These are phyloP conservation scores for Aspergillus ustus DNA, from an alignment of 2,329 filamentous ascomycete genomes.

Conservation along the genomic window DNA sequence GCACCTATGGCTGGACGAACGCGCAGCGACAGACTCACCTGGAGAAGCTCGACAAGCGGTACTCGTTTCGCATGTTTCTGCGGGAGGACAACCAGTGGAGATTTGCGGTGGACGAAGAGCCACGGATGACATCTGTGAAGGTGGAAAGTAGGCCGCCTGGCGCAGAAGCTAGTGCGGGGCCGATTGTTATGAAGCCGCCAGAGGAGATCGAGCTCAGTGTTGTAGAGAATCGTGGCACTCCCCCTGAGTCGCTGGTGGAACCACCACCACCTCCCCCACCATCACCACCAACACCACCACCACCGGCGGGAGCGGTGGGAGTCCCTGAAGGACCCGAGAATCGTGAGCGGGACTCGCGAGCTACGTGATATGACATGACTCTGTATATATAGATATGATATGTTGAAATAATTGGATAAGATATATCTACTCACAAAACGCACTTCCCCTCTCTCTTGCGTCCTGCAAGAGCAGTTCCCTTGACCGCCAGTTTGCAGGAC, in stretches of 20 bases:
- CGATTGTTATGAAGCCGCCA: conserved; percentile 15
- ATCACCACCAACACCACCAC: neutral
- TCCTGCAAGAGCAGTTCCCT: neutral
- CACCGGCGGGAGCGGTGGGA: neutral
- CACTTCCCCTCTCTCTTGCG: neutral
- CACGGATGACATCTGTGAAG: conserved; percentile 11
- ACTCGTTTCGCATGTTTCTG: conserved; percentile 38
- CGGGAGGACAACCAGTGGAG: conserved; percentile 34
- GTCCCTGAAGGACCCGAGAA: neutral
- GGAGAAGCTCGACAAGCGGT: conserved; percentile 34
- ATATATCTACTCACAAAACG: neutral
- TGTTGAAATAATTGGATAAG: conserved; percentile 12
- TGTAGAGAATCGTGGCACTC: conserved; percentile 8
- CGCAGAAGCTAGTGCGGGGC: neutral
- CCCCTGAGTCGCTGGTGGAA: neutral
- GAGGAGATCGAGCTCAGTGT: conserved; percentile 24
- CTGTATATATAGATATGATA: conserved; percentile 12
- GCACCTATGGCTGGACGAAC: conserved; percentile 37
- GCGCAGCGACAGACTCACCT: conserved; percentile 33
- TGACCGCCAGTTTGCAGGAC: conserved; percentile 4
- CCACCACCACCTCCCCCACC: neutral
- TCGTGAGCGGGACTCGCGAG: conserved; percentile 20
- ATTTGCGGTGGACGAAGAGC: conserved; percentile 40
- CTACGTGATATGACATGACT: conserved; percentile 21
- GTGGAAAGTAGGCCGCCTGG: neutral